These are phyloP conservation scores for Hypericum androsaemum DNA, from an alignment of 345 rosid species.

Conservation along the genomic window DNA sequence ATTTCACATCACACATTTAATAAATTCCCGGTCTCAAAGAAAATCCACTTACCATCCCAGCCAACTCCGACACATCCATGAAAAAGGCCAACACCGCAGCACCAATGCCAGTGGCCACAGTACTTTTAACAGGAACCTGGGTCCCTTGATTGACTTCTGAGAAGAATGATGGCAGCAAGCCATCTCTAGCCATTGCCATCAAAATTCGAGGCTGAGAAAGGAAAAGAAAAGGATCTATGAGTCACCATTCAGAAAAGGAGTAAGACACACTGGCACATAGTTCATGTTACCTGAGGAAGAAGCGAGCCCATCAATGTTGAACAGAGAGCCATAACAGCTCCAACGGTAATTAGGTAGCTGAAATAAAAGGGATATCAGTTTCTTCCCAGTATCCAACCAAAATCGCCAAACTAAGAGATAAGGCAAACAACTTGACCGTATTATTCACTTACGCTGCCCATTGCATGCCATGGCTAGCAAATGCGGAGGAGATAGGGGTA, in stretches of 20 bases:
- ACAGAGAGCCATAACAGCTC: conserved; percentile 94
- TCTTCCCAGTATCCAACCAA: conserved; percentile 1
- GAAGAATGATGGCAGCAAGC: conserved; percentile 72
- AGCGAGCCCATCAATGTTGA: conserved; percentile 88
- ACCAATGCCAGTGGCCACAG: conserved; percentile 55
- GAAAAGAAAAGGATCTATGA: conserved; percentile 2
- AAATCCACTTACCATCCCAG: conserved; percentile 66
- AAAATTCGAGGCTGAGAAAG: conserved; percentile 66
- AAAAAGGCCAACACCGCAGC: conserved; percentile 62
- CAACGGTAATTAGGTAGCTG: conserved; percentile 75
- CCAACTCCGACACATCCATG: conserved; percentile 80
- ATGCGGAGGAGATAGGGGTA: conserved; percentile 96
- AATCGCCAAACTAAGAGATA: not conserved
- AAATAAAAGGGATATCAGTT: conserved; percentile 14
- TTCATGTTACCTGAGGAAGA: conserved; percentile 98
- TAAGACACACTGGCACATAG: no score
- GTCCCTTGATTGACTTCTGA: conserved; percentile 59
- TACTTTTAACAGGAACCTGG: conserved; percentile 77
- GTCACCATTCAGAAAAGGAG: no score
- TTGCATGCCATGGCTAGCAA: conserved; percentile 77
- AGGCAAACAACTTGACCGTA: not conserved
- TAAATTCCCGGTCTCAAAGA: no score
- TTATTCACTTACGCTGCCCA: conserved; percentile 85
- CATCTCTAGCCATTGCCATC: conserved; percentile 96
- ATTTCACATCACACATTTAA: no score